A percentile compares a stretch with the other conserved stretches of the same genome.
These are phyloP conservation scores for Neodidymelliopsis sp. DNA, from an alignment of 2,329 filamentous ascomycete genomes.

Conservation along the genomic window DNA sequence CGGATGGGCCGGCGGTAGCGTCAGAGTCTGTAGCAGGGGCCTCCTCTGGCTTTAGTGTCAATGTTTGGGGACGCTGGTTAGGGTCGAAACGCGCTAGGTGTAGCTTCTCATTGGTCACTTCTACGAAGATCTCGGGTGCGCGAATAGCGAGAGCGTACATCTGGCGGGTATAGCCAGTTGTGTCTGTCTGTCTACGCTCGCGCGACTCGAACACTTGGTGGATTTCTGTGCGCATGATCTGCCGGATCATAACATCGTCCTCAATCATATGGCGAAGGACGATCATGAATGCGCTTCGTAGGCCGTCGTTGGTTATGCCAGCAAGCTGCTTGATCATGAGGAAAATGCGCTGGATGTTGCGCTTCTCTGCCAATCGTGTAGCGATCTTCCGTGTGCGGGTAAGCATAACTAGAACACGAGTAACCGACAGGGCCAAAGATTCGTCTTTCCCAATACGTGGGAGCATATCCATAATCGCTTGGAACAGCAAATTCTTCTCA, in stretches of 20 bases:
- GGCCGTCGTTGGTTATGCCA: constrained; percentile 75
- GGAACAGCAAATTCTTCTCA: constrained; percentile 75
- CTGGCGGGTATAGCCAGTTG: constrained; percentile 74
- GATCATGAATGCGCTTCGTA: constrained; percentile 80
- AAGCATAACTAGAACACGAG: constrained; percentile 84
- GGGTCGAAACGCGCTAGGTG: constrained; percentile 72
- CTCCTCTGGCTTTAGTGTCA: constrained; percentile 61
- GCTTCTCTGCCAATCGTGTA: constrained; percentile 80
- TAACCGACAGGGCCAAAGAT: constrained; percentile 79
- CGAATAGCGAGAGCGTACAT: constrained; percentile 83
- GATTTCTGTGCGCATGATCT: constrained; percentile 92
- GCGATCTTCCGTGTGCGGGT: constrained; percentile 82
- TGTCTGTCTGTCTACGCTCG: constrained; percentile 65
- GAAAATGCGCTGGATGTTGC: constrained; percentile 87
- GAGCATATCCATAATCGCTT: constrained; percentile 80
- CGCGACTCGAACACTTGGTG: constrained; percentile 72
- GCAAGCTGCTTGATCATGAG: constrained; percentile 94
- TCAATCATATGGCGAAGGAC: constrained; percentile 92
- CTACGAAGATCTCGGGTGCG: constrained; percentile 83
- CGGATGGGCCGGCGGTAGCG: constrained; percentile 26
- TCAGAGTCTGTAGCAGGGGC: constrained; percentile 26
- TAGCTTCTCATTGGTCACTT: constrained; percentile 84
- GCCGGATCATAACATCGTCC: constrained; percentile 87
- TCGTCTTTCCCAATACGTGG: constrained; percentile 89
- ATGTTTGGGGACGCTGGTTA: constrained; percentile 60